Evolutionary conservation across 805 yeast species (phyloP).

Genomic region (Monosporozyma yasuniensis): DNA sequence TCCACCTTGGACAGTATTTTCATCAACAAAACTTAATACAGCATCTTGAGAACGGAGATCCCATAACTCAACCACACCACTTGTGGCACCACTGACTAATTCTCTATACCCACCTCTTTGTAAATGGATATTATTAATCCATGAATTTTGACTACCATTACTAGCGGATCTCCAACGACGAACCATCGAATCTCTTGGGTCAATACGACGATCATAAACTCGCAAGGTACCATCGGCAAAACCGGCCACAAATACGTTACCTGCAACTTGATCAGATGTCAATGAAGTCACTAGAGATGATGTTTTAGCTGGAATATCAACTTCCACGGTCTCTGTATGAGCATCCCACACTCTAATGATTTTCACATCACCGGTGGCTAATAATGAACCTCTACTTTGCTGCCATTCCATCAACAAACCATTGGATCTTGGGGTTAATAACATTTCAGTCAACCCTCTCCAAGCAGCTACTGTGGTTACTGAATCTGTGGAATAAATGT

Average conservation of each 20-base stretch:
- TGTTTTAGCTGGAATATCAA: conserved; percentile 86
- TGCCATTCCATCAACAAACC: conserved; percentile 94
- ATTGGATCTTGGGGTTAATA: conserved; percentile 69
- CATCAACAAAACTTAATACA: conserved; percentile 55
- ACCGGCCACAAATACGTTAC: conserved; percentile 83
- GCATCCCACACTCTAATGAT: conserved; percentile 95
- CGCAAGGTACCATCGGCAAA: conserved; percentile 84
- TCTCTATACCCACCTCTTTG: conserved; percentile 95
- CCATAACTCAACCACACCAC: conserved; percentile 83
- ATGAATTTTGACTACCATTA: conserved; percentile 35
- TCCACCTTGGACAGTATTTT: conserved; percentile 26
- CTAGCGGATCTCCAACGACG: conserved; percentile 63
- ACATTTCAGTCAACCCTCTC: conserved; percentile 84
- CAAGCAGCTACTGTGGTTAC: conserved; percentile 73
- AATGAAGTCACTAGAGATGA: conserved; percentile 80
- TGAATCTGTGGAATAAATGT: conserved; percentile 49
- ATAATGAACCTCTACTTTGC: conserved; percentile 81
- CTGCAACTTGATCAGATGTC: conserved; percentile 93
- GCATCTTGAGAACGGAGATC: conserved; percentile 74
- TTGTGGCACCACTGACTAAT: conserved; percentile 70
- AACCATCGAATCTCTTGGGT: conserved; percentile 77
- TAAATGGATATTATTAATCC: conserved; percentile 78
- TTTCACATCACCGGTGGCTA: conserved; percentile 92
- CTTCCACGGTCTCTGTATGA: conserved; percentile 76
- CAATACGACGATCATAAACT: conserved; percentile 83